A percentile compares a stretch with the other conserved stretches of the same genome.
phyloP scores from a whole-genome alignment of 2,329 filamentous ascomycete species.

The Colletotrichum tofieldiae region DNA sequence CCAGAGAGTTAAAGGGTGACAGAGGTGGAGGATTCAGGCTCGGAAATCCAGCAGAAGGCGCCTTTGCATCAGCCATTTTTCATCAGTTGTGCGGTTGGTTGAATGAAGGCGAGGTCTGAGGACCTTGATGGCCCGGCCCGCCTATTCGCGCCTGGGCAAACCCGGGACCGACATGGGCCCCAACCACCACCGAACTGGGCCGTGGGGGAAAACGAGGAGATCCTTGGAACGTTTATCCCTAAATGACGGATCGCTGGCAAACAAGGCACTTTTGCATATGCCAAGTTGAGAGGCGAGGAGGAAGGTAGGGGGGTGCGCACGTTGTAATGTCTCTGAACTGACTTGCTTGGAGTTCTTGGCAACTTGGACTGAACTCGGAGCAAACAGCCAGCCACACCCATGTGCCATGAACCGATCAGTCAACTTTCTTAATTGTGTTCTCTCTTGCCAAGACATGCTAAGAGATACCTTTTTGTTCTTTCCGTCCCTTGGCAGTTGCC shows the following conservation, averaged over 20 bases:
- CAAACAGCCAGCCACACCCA: neutral
- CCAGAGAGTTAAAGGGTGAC: neutral
- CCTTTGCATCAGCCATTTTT: neutral
- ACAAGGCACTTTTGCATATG: constrained; percentile 8
- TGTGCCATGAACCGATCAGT: neutral
- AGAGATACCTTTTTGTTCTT: neutral
- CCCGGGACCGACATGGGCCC: constrained; percentile 1
- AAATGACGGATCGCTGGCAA: neutral
- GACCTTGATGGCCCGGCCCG: constrained; percentile 41
- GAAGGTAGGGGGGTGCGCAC: neutral
- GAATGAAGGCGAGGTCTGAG: neutral
- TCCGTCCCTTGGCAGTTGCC: neutral
- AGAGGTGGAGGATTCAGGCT: too few relatives aligned
- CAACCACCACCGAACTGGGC: neutral
- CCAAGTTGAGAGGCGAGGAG: constrained; percentile 8
- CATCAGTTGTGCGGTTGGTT: neutral
- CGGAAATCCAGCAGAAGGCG: too few relatives aligned
- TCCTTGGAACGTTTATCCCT: neutral
- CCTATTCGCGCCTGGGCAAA: constrained; percentile 30
- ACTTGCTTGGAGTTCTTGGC: constrained; percentile 22
- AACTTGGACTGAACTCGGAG: neutral
- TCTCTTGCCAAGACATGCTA: constrained; percentile 13
- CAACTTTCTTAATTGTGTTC: constrained; percentile 10
- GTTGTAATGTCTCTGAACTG: constrained; percentile 18
- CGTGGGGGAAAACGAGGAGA: neutral